phyloP scores from a whole-genome alignment of 2,329 filamentous ascomycete genomes.

The Aureobasidium sp. region DNA sequence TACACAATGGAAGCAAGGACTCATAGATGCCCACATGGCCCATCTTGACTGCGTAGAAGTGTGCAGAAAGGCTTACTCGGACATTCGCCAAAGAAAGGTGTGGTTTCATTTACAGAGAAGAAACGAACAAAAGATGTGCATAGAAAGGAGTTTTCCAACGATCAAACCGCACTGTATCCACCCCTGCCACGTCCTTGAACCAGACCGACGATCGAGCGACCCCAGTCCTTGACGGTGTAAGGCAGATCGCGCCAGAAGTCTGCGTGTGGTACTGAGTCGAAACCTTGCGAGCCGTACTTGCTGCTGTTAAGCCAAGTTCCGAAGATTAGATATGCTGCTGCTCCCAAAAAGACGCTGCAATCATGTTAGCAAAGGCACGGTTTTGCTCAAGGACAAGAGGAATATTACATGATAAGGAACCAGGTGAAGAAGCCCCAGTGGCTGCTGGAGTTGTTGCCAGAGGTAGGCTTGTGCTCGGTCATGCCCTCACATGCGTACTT shows the following conservation, averaged over 20 bases:
- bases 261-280: constrained; percentile 88
- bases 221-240: constrained; percentile 85
- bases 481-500: constrained; percentile 71
- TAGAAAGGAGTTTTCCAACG: not conserved
- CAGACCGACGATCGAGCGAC: constrained; percentile 68
- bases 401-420: constrained; percentile 79
- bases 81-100: not conserved
- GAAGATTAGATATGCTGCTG: constrained; percentile 89
- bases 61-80: not conserved
- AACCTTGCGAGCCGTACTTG: constrained; percentile 86
- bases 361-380: not conserved
- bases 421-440: constrained; percentile 95
- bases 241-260: constrained; percentile 88
- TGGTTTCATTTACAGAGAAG: not conserved
- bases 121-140: not conserved
- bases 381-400: not conserved
- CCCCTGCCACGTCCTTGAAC: constrained; percentile 71
- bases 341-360: constrained; percentile 68
- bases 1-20: not conserved
- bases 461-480: constrained; percentile 20
- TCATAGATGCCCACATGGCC: not conserved
- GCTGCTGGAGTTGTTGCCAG: constrained; percentile 8
- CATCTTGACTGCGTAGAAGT: not conserved
- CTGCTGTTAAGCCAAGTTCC: constrained; percentile 99
- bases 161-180: constrained; percentile 86